Evolutionary conservation across 78 protist species (phyloP), one percentile per base, ranked within the genome.

Genomic region (Guillardia theta): DNA sequence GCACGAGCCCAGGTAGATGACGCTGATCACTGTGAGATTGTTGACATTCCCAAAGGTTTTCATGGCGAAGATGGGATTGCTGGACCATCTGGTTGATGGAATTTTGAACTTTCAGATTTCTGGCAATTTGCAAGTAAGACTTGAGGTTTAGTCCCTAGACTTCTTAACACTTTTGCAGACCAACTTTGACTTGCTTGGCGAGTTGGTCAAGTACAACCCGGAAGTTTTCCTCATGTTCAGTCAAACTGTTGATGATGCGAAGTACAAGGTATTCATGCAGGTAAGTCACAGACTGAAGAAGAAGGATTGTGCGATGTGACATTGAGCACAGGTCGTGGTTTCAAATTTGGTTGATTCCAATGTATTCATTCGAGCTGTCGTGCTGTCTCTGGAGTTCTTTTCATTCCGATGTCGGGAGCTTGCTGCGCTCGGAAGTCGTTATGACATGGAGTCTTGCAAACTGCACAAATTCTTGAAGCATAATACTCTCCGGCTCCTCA

Each of bases 181-280:
- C 41, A 47, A 44, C 92, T 87, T 87, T 41, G 92, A 87, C 64
- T 41, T 87, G 39, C 92, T 87, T 0, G 92, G 92, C 0, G 92
- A 87, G 92, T 64, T 87, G 64, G 44, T 87, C 62, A 87, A 87
- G 92, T 41, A 9, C 62, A 87, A 87, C 92, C 92, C 64, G 45
- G 62, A 47, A 18, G 92, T 87, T 33, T 47, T 44, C 53, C 41
- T 4, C 24, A 19, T 80, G 19, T 19, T 44, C 90, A 80, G 45
- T 30, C 43, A 80, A 19, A 80, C 33, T 70, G 12, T 70, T 18
- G 18, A 15, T n/a, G 30, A 15, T 36, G 12, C 10, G n/a, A 70
- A 9, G 19, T 15, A n/a, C 43, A 70, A 12, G 33, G 62, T 18
- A 18, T 53, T 53, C 62, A 53, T 53, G 62, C 62, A 53, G 62